Evolutionary conservation across 1,284 basidiomycete genomes (phyloP), one percentile per base, ranked within the genome.

Genomic region (Apiotrichum gamsii): DNA sequence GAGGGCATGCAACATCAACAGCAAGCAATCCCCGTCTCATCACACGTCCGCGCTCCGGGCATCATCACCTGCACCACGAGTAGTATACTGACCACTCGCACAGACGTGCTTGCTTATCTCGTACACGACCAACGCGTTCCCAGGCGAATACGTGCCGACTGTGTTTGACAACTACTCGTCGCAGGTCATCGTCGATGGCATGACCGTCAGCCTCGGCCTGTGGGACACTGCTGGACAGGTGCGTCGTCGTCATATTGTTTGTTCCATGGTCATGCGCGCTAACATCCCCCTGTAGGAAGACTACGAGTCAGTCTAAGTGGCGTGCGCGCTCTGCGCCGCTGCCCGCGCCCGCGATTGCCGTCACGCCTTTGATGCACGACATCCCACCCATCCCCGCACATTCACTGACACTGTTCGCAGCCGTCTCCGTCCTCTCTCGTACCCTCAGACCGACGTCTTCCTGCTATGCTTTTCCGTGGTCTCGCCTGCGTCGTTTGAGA

Each of bases 381-480:
- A 28, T 28, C 8, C 8, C 11, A 28, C 25, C 11, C 8, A 28
- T 28, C 25, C 25, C 25, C 25, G 8, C n/a, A n/a, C 31, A 16
- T 18, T n/a, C n/a, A n/a, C n/a, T n/a, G n/a, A n/a, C n/a, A n/a
- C n/a, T n/a, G n/a, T 9, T 18, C 19, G 1, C 73, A 95, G 98
- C 74, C 87, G 95, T 48, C 85, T 99, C 63, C 86, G 95, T 61
- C 95, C 95, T 44, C 80, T 98, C 57, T 94, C 90, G 54, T 99
- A 99, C 76, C 95, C 95, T 8, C 95, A 98, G 75, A 98, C 95
- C 43, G 95, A 99, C 71, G 91, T 99, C 31, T 98, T 99, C 78
- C 79, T 99, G 69, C 91, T 98, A 72, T 98, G 95, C 73, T 99
- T 98, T 79, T 95, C 90, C 38, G 81, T 97, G 56, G 93, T 96